Percentiles rank a stretch among this genome's conserved stretches.
phyloP scores from a whole-genome alignment of 1,139 yeast genomes.

The Debaryomyces sp. region DNA sequence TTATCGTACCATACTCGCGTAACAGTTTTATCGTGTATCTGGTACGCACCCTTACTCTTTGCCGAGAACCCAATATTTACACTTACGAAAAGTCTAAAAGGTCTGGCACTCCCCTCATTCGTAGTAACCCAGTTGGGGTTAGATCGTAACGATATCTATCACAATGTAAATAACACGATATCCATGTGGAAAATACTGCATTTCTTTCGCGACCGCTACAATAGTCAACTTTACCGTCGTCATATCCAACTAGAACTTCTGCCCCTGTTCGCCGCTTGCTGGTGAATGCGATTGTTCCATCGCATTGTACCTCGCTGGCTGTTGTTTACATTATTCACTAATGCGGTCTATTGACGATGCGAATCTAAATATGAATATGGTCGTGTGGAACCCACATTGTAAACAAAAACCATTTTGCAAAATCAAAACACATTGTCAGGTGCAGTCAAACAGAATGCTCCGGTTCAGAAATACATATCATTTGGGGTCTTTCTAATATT shows the following conservation, averaged over 20 bases:
- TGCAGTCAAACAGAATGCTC: neutral
- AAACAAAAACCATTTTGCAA: slow-evolving; percentile 9
- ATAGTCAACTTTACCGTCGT: neutral
- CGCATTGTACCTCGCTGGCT: neutral
- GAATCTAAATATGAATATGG: neutral
- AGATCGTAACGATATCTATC: neutral
- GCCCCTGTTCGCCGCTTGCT: neutral
- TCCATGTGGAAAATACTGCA: neutral
- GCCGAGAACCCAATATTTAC: neutral
- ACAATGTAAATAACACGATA: neutral
- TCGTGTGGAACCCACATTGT: slow-evolving; percentile 8
- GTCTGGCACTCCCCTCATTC: neutral
- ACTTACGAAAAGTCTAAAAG: neutral
- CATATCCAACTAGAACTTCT: neutral
- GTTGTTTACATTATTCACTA: neutral
- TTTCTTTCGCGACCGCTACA: neutral
- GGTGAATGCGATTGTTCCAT: neutral
- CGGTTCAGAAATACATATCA: neutral
- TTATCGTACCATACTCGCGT: too few species aligned
- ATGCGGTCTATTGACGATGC: neutral
- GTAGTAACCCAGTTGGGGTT: neutral
- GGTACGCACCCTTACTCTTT: neutral
- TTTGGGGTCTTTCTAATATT: neutral
- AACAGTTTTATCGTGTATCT: too few species aligned
- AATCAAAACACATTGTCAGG: slow-evolving; percentile 10